Percentiles rank a stretch among this genome's conserved stretches.
Conservation (phyloP, 257 asterid genomes). For the Petrea volubilis region DNA sequence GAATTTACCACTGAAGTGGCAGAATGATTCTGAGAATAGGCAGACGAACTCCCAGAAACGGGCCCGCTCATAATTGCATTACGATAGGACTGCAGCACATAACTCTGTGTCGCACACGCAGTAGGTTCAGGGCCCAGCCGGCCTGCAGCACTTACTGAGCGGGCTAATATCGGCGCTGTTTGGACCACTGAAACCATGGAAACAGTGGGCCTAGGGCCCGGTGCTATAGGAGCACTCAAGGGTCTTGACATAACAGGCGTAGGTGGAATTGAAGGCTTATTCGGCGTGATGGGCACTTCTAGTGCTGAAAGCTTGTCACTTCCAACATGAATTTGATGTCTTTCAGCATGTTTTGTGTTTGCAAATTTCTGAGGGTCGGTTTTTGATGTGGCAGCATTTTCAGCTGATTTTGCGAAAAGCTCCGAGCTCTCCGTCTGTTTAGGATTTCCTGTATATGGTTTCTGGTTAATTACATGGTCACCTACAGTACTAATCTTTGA, state of each 20-base stretch:
- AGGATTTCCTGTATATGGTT: conserved; percentile 41
- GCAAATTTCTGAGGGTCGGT: conserved; percentile 34
- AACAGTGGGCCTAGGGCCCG: conserved; percentile 56
- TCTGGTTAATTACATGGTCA: conserved; percentile 36
- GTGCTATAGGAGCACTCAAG: conserved; percentile 70
- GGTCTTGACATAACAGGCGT: conserved; percentile 71
- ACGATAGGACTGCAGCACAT: conserved; percentile 78
- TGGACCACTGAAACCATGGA: conserved; percentile 57
- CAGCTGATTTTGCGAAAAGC: conserved; percentile 32
- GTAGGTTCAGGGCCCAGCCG: conserved; percentile 66
- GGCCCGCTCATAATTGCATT: conserved; percentile 72
- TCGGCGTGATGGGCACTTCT: conserved; percentile 34
- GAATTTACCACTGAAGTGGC: conserved; percentile 46
- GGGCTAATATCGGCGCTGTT: conserved; percentile 56
- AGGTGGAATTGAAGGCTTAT: conserved; percentile 46
- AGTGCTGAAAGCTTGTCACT: conserved; percentile 36
- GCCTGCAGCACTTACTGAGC: conserved; percentile 80
- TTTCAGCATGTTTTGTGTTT: conserved; percentile 35
- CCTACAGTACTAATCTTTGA: conserved; percentile 31
- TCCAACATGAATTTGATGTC: conserved; percentile 27
- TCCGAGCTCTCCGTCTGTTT: conserved; percentile 41
- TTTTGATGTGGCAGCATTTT: conserved; percentile 37
- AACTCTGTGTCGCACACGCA: conserved; percentile 50
- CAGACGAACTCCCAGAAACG: conserved; percentile 43
- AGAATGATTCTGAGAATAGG: conserved; percentile 54